Evolutionary conservation across 352 stramenopile species (phyloP).

Genomic region (Phytophthora quininea): DNA sequence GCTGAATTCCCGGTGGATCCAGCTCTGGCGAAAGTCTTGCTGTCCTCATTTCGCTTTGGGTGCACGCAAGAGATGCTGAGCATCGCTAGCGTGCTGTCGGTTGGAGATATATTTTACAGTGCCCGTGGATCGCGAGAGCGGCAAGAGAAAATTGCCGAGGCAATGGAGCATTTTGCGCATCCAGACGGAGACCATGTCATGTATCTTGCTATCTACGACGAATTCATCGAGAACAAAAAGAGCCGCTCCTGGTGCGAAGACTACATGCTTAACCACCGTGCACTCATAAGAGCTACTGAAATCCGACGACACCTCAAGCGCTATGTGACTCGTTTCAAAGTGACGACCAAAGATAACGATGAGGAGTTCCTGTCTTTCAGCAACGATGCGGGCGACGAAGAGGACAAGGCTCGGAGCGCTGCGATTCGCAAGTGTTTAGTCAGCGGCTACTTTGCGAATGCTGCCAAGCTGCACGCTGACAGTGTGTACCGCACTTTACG

Average conservation of each 20-base stretch:
- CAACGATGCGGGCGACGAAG: neutral
- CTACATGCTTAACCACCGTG: slow-evolving; percentile 62
- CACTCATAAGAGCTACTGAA: slow-evolving; percentile 66
- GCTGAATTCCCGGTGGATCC: slow-evolving; percentile 97
- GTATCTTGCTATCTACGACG: slow-evolving; percentile 74
- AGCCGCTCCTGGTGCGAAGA: slow-evolving; percentile 79
- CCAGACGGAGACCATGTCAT: slow-evolving; percentile 74
- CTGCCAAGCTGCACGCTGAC: slow-evolving; percentile 94
- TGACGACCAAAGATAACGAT: neutral
- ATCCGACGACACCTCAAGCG: slow-evolving; percentile 72
- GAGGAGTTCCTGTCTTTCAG: too few species aligned
- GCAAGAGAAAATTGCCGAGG: slow-evolving; percentile 67
- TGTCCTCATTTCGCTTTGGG: slow-evolving; percentile 64
- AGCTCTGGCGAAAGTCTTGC: slow-evolving; percentile 71
- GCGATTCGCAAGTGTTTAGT: slow-evolving; percentile 70
- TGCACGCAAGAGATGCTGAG: slow-evolving; percentile 95
- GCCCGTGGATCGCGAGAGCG: slow-evolving; percentile 66
- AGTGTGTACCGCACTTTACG: slow-evolving; percentile 70
- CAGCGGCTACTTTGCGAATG: slow-evolving; percentile 95
- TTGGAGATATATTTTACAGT: slow-evolving; percentile 86
- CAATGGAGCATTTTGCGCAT: slow-evolving; percentile 73
- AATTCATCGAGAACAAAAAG: slow-evolving; percentile 71
- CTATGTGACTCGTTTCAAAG: slow-evolving; percentile 66
- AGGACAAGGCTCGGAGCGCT: slow-evolving; percentile 25
- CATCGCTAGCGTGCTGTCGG: slow-evolving; percentile 96